These are phyloP conservation scores for Neocatenulostroma microsporum DNA, from an alignment of 2,329 filamentous ascomycete species.

Conservation along the genomic window DNA sequence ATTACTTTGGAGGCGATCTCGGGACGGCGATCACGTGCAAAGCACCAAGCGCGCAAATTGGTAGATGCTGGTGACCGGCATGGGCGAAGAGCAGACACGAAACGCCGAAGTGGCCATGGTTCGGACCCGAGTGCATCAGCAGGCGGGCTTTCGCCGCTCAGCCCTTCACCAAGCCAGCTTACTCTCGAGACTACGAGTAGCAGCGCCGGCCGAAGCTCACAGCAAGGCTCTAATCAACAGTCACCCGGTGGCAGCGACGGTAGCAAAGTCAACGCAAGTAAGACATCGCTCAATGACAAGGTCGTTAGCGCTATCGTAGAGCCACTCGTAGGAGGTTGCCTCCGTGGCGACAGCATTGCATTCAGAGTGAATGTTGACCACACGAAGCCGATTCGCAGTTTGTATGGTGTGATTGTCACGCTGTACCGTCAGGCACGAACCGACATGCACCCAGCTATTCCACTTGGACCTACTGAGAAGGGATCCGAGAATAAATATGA, in stretches of 20 bases:
- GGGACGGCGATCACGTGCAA: conserved; percentile 47
- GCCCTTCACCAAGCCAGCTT: conserved; percentile 41
- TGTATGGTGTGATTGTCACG: conserved; percentile 88
- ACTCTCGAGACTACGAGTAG: conserved; percentile 36
- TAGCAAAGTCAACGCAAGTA: conserved; percentile 45
- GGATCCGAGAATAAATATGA: conserved; percentile 65
- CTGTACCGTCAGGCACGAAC: conserved; percentile 86
- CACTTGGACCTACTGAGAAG: conserved; percentile 54
- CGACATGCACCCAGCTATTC: conserved; percentile 64
- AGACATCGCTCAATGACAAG: conserved; percentile 54
- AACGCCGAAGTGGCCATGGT: conserved; percentile 20
- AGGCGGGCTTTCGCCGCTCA: conserved; percentile 31
- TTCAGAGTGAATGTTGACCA: conserved; percentile 78
- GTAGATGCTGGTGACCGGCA: conserved; percentile 21
- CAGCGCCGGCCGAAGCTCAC: conserved; percentile 3
- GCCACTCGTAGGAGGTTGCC: conserved; percentile 69
- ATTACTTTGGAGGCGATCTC: conserved; percentile 84
- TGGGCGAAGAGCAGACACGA: conserved; percentile 17
- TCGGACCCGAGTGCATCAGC: conserved; percentile 19
- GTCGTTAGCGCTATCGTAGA: conserved; percentile 84
- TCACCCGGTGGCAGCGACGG: conserved; percentile 7
- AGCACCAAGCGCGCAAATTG: conserved; percentile 39
- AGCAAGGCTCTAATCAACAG: conserved; percentile 8
- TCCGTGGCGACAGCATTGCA: conserved; percentile 76
- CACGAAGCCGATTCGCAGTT: conserved; percentile 79